Conservation (phyloP, 2,329 filamentous ascomycete genomes). For the Fusarium subglutinans region DNA sequence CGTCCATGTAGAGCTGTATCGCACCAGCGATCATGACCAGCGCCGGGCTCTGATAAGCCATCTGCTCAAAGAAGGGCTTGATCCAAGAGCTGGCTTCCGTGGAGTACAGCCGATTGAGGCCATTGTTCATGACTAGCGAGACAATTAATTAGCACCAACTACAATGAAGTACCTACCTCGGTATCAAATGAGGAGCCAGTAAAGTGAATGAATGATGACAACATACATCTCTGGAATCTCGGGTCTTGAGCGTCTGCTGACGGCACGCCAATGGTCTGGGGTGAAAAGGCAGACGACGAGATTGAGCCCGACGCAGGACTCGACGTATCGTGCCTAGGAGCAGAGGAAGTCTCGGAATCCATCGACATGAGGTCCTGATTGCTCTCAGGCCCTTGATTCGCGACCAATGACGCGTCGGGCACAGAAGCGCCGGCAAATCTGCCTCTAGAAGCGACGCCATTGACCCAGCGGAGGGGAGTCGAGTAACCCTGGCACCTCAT, state of each 20-base stretch:
- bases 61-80: slow-evolving; percentile 36
- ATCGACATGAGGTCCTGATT: background rate
- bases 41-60: slow-evolving; percentile 38
- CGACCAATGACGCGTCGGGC: slow-evolving; percentile 20
- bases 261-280: background rate
- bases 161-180: slow-evolving; percentile 8
- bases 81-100: slow-evolving; percentile 37
- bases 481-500: slow-evolving; percentile 37
- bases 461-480: slow-evolving; percentile 37
- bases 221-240: slow-evolving; percentile 31
- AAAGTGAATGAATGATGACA: background rate
- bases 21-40: slow-evolving; percentile 31
- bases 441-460: slow-evolving; percentile 39
- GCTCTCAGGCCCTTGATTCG: background rate
- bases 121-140: slow-evolving; percentile 27
- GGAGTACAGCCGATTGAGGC: slow-evolving; percentile 34
- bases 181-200: background rate
- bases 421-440: slow-evolving; percentile 35
- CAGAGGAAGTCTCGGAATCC: slow-evolving; percentile 9
- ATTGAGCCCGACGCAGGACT: slow-evolving; percentile 2
- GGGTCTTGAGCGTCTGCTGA: slow-evolving; percentile 17
- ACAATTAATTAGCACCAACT: background rate
- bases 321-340: slow-evolving; percentile 12
- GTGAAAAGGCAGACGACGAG: slow-evolving; percentile 13
- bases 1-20: slow-evolving; percentile 38